phyloP scores from a whole-genome alignment of 352 stramenopile genomes.

The Pythium sukuiense region DNA sequence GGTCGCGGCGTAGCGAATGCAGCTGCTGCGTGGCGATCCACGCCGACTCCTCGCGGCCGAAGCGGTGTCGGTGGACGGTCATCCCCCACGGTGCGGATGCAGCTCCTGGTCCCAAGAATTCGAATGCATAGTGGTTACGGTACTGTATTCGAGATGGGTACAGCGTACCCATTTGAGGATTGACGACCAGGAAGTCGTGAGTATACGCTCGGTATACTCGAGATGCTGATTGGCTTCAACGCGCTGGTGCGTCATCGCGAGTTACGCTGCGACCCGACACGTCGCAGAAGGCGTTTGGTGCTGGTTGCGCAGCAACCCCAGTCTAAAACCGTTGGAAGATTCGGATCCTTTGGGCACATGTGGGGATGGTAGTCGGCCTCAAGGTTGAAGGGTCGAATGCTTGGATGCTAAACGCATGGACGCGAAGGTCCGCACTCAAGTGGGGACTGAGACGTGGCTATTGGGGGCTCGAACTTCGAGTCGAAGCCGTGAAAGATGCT shows the following conservation, averaged over 20 bases:
- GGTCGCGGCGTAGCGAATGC: background rate
- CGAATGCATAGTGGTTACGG: background rate
- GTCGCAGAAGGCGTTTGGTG: constrained; percentile 2
- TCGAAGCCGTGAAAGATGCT: background rate
- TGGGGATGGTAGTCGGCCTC: background rate
- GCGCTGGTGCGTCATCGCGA: background rate
- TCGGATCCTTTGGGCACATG: background rate
- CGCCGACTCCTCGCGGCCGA: constrained; percentile 5
- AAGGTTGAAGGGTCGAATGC: background rate
- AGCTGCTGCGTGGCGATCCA: constrained; percentile 19
- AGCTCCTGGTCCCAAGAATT: background rate
- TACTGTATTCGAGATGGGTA: constrained; percentile 3
- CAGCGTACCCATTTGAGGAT: background rate
- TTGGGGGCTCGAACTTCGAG: no score
- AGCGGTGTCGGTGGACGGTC: constrained; percentile 3
- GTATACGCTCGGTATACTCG: background rate
- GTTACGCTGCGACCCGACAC: background rate
- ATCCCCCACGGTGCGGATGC: background rate
- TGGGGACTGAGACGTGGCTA: background rate
- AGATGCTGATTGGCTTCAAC: background rate
- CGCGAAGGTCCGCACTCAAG: background rate
- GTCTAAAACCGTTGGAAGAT: background rate
- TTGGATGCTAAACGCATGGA: background rate
- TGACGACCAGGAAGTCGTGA: background rate
- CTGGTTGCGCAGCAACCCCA: background rate